These are phyloP conservation scores for Eucalyptus regnans DNA, from an alignment of 345 rosid species.

Conservation along the genomic window DNA sequence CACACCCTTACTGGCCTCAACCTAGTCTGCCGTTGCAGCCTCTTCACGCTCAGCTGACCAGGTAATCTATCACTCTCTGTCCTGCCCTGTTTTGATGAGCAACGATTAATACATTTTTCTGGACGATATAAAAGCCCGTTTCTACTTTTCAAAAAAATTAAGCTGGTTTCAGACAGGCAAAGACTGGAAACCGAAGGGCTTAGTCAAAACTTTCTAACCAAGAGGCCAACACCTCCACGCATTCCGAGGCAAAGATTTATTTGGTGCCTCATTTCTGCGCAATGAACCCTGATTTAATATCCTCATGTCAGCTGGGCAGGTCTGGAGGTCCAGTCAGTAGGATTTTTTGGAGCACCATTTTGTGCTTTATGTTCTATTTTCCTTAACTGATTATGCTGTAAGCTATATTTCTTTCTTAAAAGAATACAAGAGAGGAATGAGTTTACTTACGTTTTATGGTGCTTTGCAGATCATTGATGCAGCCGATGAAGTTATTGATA, in stretches of 20 bases:
- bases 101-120: not conserved
- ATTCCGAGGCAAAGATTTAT: not conserved
- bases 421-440: not conserved
- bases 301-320: not conserved
- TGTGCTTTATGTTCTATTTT: not conserved
- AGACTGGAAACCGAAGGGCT: not conserved
- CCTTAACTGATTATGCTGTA: not conserved
- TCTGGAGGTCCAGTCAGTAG: not conserved
- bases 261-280: not conserved
- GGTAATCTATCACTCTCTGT: too few species aligned
- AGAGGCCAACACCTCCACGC: not conserved
- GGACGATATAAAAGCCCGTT: not conserved
- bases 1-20: not conserved
- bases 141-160: not conserved
- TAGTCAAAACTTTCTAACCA: not conserved
- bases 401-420: not conserved
- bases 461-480: slow-evolving; percentile 60
- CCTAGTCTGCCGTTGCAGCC: not conserved
- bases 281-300: not conserved
- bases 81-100: not conserved
- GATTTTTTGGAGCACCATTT: not conserved
- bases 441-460: not conserved
- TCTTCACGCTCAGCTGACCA: not conserved
- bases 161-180: not conserved
- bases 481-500: slow-evolving; percentile 66